Percentiles rank a stretch among this genome's conserved stretches.
Conservation (phyloP, 805 yeast genomes). For the Monosporozyma yasuniensis region DNA sequence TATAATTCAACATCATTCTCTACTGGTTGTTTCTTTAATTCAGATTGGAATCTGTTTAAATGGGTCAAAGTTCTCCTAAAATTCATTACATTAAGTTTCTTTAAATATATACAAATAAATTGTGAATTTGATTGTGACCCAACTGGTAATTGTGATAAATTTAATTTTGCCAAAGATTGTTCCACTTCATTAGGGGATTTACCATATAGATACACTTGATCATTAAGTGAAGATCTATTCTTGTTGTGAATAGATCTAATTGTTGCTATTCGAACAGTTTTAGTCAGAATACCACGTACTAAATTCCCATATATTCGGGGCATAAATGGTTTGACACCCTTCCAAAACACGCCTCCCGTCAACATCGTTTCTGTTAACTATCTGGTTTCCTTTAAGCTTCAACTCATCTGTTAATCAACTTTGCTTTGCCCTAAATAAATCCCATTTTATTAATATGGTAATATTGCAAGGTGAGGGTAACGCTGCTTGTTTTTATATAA, state of each 20-base stretch:
- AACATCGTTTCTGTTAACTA: neutral
- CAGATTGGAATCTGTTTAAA: slow-evolving; percentile 10
- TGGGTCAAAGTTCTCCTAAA: slow-evolving; percentile 18
- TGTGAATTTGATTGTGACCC: neutral
- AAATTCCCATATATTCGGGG: neutral
- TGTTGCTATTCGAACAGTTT: neutral
- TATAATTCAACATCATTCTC: slow-evolving; percentile 7
- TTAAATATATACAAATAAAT: slow-evolving; percentile 17
- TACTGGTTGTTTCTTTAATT: neutral
- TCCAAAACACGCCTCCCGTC: neutral
- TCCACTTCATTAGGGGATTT: slow-evolving; percentile 2
- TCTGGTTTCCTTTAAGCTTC: no score
- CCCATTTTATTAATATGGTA: neutral
- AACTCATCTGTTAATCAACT: no score
- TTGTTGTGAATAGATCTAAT: neutral
- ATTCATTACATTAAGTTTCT: slow-evolving; percentile 15
- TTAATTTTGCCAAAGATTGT: slow-evolving; percentile 7
- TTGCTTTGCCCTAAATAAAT: neutral
- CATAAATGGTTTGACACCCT: neutral
- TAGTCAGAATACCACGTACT: neutral
- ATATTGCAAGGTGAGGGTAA: neutral
- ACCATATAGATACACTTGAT: slow-evolving; percentile 3
- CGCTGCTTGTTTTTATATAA: neutral
- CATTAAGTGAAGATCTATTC: no score
- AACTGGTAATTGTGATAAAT: slow-evolving; percentile 1